A percentile compares a stretch with the other conserved stretches of the same genome.
Evolutionary conservation across 371 early-diverging fungal genomes (phyloP).

Genomic region (Mortierella sp.): DNA sequence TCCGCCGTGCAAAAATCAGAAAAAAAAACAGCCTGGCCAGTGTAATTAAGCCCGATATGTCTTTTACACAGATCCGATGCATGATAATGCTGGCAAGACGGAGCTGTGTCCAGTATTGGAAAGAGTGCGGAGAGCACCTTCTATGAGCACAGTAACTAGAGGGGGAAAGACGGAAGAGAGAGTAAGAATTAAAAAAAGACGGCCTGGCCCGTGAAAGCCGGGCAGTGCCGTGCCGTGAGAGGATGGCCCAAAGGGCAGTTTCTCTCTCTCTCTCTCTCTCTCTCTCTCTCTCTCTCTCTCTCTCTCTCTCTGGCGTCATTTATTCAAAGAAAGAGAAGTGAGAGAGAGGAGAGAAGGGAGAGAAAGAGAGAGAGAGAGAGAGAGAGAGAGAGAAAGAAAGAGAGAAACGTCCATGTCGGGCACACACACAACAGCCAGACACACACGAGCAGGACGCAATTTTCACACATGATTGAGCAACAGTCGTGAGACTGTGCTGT

Average conservation of each 20-base stretch:
- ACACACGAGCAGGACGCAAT: background rate
- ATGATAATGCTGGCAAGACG: no score
- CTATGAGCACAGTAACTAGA: no score
- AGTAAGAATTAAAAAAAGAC: background rate
- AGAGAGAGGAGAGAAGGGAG: no score
- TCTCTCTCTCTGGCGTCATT: conserved; percentile 3
- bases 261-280: conserved; percentile 8
- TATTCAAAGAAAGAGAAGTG: background rate
- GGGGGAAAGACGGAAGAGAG: background rate
- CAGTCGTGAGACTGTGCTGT: background rate
- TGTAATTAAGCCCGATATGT: no score
- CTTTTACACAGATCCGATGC: no score
- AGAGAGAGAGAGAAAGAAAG: no score
- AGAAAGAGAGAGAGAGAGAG: no score
- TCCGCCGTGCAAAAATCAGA: no score
- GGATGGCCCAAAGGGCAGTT: conserved; percentile 23
- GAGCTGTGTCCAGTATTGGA: no score
- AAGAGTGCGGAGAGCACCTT: no score
- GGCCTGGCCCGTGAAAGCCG: conserved; percentile 1
- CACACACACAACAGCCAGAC: background rate
- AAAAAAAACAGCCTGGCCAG: no score
- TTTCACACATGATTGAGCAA: background rate
- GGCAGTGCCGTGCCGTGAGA: conserved; percentile 7
- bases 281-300: background rate
- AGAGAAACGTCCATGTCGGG: background rate